phyloP scores from a whole-genome alignment of 352 stramenopile genomes.

The Phytophthora europaea region DNA sequence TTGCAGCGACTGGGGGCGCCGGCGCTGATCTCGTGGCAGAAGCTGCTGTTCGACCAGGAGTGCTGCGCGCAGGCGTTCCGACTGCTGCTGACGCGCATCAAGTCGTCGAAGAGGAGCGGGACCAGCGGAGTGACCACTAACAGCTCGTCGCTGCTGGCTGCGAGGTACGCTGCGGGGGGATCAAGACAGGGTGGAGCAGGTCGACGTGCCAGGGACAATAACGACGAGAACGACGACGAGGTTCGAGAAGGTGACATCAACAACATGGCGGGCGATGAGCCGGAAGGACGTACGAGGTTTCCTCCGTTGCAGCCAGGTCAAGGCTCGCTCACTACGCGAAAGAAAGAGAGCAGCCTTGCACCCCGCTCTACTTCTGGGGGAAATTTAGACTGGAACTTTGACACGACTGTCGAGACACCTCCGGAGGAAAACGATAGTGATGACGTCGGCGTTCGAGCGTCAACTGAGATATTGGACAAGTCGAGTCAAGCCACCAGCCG shows the following conservation, averaged over 20 bases:
- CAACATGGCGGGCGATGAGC: not conserved
- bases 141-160: constrained; percentile 30
- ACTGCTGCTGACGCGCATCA: constrained; percentile 68
- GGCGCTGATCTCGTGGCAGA: constrained; percentile 70
- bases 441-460: not conserved
- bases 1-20: constrained; percentile 61
- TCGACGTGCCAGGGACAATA: constrained; percentile 18
- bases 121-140: constrained; percentile 31
- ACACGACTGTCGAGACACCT: constrained; percentile 31
- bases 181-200: not conserved
- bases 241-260: not conserved
- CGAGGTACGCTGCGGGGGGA: constrained; percentile 20
- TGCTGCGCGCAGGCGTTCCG: constrained; percentile 68
- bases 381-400: constrained; percentile 43
- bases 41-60: constrained; percentile 74
- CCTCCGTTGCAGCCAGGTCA: constrained; percentile 19
- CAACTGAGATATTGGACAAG: not conserved
- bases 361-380: constrained; percentile 5
- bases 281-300: constrained; percentile 15
- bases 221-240: constrained; percentile 24
- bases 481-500: not conserved
- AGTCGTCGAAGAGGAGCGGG: constrained; percentile 49
- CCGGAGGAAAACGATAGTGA: constrained; percentile 23
- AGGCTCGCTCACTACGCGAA: not conserved
- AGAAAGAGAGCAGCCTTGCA: constrained; percentile 5